These are phyloP conservation scores for Galeopsis tetrahit DNA, from an alignment of 257 asterid species.

Conservation along the genomic window DNA sequence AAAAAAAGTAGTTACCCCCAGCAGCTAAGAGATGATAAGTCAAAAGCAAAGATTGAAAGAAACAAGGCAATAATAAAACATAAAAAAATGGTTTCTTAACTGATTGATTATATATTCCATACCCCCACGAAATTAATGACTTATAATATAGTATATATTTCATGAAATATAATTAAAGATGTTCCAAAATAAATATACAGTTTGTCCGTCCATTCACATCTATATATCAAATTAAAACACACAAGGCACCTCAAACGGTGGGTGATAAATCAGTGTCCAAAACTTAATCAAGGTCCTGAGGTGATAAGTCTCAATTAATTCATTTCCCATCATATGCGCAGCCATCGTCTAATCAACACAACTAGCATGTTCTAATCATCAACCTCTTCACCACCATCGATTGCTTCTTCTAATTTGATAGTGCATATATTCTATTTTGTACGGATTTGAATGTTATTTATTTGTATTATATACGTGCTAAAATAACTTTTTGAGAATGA, in stretches of 20 bases:
- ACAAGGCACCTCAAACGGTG: constrained; percentile 73
- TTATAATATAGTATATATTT: constrained; percentile 9
- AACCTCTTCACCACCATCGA: constrained; percentile 12
- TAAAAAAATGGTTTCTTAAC: constrained; percentile 72
- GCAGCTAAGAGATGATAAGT: constrained; percentile 55
- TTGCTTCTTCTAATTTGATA: neutral
- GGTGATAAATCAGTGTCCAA: constrained; percentile 75
- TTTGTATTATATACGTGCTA: too few species aligned
- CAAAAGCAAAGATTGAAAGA: constrained; percentile 53
- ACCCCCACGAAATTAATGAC: constrained; percentile 63
- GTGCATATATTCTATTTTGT: neutral
- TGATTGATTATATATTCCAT: constrained; percentile 60
- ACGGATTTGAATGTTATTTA: too few species aligned
- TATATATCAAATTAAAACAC: constrained; percentile 47
- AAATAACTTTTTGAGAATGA: too few species aligned
- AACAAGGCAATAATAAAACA: constrained; percentile 37
- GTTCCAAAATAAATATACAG: constrained; percentile 21
- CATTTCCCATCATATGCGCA: constrained; percentile 30
- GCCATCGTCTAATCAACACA: constrained; percentile 32
- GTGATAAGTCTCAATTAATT: constrained; percentile 34
- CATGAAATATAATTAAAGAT: neutral
- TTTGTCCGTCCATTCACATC: constrained; percentile 63
- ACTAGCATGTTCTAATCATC: constrained; percentile 31
- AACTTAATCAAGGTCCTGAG: constrained; percentile 31
- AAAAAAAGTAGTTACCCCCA: constrained; percentile 31